Base-by-base conservation (phyloP, 352 stramenopile species). In the Globisporangium heterothallicum region DNA sequence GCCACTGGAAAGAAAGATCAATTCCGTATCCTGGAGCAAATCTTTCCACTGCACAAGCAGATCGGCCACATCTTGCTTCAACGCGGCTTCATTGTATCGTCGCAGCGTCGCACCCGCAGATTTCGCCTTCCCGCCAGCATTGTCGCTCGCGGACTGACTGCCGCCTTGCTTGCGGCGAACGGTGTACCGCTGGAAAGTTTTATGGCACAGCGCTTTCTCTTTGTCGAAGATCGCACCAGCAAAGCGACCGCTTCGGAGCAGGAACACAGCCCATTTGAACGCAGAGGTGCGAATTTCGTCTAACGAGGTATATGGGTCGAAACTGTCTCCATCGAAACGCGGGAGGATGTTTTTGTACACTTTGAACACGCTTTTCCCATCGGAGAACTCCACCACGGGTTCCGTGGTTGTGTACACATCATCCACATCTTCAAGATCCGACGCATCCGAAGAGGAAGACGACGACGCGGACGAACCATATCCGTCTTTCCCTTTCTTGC, bases 181-280 rank as follows among this genome's bases (percentile, higher is more conserved):
- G 7, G 94, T 98, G 70, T 98, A 98, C 16, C 89, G 72, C 53
- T 94, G 80, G 42, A 92, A 97, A 36, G 91, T 93, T 64, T 94
- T 95, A 65, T 98, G 94, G 36, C 79, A 81, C 16, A 98, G 25
- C 32, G 90, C 94, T 60, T 87, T 91, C 32, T 92, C 85, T 59
- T 81, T 75, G 32, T 92, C 68, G 64, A 96, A 98, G 6, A 97
- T 72, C 16, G 82, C 92, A 5, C 81, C 88, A 4, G 89, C 92
- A 69, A 98, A 98, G 44, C 92, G 73, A 13, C 94, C 94, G 42
- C 84, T 96, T 54, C 86, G 87, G 16, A 98, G 56, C n/a, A 97
- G 59, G 26, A 98, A 75, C 18, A 98, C 73, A 0, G 78, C 84
- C 78, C 84, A 95, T 10, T 77, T 64, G 51, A 83, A 83, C n/a